Evolutionary conservation across 73 alveolate genomes (phyloP), one percentile per base, ranked within the genome.

Genomic region (Tetrahymena malaccensis): DNA sequence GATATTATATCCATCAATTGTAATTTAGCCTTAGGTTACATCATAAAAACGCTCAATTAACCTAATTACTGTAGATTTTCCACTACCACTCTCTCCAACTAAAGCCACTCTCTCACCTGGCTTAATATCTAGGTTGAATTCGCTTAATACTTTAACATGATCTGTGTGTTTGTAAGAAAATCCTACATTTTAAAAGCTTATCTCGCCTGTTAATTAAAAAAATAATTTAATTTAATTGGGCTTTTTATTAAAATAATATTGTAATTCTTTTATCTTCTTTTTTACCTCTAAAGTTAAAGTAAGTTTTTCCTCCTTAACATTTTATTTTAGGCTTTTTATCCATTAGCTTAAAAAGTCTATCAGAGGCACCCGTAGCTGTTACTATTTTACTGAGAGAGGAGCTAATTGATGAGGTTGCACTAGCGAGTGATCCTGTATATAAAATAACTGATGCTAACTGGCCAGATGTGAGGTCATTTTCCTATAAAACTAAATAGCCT

Each of bases 81-180:
- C 99, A 85, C 99, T 97, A 6, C 99, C 99, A 94, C 99, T 97
- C 94, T 98, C 97, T 21, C 99, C 99, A 19, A 95, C 96, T 17
- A 95, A 95, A 43, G 97, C 97, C 10, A 85, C 83, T 22, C 93
- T 94, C 94, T 95, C 96, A 31, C 97, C 97, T 33, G 85, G 94
- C 33, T 97, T 96, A 19, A 98, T 96, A 21, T 94, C 84, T 40
- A 98, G 89, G 55, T 85, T 96, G 40, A 98, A 96, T 58, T 95
- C 94, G 19, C 96, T 95, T 50, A 98, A 94, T 17, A 97, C 94
- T 35, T 37, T 94, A 94, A 95, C 98, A 55, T 98, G 97, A 21
- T 93, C 94, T 94, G 93, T 56, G 34, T 31, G 40, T 34, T 22
- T 70, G 17, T 70, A 70, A 70, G 89, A 70, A 84, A 25, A 96